A percentile compares a stretch with the other conserved stretches of the same genome.
Conservation (phyloP, 441 rosid genomes). For the Populus hybrid region DNA sequence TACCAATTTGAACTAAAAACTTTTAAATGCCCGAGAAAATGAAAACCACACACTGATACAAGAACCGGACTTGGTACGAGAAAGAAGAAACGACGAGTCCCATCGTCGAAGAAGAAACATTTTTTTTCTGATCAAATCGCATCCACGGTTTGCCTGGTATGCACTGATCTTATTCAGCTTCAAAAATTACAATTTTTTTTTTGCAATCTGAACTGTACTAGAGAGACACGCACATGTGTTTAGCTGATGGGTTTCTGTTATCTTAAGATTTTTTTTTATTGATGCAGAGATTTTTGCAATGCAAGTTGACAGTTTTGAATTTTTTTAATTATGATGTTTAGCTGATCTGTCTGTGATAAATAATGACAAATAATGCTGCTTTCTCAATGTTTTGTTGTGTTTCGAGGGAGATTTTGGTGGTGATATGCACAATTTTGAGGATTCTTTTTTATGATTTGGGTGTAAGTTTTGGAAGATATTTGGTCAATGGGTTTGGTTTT, state of each 20-base stretch:
- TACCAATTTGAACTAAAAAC: too few species aligned
- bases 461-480: not conserved
- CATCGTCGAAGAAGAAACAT: not conserved
- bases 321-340: not conserved
- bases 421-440: not conserved
- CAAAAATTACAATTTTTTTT: not conserved
- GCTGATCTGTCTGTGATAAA: not conserved
- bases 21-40: not conserved
- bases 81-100: not conserved
- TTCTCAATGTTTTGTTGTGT: not conserved
- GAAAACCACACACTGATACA: not conserved
- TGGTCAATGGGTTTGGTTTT: not conserved
- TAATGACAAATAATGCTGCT: too few species aligned
- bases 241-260: not conserved
- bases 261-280: not conserved
- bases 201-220: not conserved
- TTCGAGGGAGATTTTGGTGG: not conserved
- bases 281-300: not conserved
- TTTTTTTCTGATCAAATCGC: not conserved
- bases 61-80: not conserved
- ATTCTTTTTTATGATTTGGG: not conserved
- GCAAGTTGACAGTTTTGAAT: not conserved
- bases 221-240: not conserved
- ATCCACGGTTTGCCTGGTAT: not conserved
- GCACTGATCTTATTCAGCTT: not conserved